Evolutionary conservation across 2,329 filamentous ascomycete species (phyloP).

Genomic region (Phialemoniopsis sp.): DNA sequence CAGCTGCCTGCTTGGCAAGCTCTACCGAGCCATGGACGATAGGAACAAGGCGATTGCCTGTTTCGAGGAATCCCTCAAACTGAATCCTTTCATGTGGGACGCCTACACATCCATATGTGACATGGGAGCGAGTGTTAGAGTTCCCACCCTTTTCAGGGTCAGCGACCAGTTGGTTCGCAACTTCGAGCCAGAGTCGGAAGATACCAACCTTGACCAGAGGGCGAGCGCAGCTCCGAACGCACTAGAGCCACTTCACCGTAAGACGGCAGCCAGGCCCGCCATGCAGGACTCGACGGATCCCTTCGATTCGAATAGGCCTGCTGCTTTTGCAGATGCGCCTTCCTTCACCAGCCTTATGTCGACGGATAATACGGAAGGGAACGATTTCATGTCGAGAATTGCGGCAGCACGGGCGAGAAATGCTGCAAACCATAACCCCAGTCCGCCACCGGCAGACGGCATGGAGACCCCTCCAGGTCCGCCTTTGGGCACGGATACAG

Average conservation of each 20-base stretch:
- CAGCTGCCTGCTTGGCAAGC: conserved; percentile 79
- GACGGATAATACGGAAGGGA: conserved; percentile 38
- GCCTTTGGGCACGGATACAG: conserved; percentile 31
- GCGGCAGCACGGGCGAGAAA: conserved; percentile 45
- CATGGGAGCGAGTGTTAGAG: conserved; percentile 74
- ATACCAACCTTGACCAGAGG: conserved; percentile 27
- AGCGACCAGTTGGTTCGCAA: conserved; percentile 49
- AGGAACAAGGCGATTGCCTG: conserved; percentile 79
- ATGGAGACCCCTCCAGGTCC: conserved; percentile 60
- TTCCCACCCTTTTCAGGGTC: conserved; percentile 82
- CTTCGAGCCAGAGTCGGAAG: conserved; percentile 34
- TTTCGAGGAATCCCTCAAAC: conserved; percentile 83
- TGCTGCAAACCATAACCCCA: conserved; percentile 28
- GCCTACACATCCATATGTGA: conserved; percentile 88
- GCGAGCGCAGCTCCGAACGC: conserved; percentile 26
- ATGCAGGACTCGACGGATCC: conserved; percentile 39
- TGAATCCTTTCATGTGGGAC: conserved; percentile 98
- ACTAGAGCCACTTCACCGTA: conserved; percentile 36
- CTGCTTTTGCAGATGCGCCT: conserved; percentile 32
- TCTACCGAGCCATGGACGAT: conserved; percentile 79
- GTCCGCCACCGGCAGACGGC: conserved; percentile 40
- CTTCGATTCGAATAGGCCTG: conserved; percentile 41
- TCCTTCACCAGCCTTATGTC: conserved; percentile 34
- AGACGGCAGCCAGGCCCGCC: conserved; percentile 30
- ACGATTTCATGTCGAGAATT: conserved; percentile 54